Base-by-base conservation (phyloP, 495 filamentous ascomycete genomes). In the Hypoxylon intermedium region DNA sequence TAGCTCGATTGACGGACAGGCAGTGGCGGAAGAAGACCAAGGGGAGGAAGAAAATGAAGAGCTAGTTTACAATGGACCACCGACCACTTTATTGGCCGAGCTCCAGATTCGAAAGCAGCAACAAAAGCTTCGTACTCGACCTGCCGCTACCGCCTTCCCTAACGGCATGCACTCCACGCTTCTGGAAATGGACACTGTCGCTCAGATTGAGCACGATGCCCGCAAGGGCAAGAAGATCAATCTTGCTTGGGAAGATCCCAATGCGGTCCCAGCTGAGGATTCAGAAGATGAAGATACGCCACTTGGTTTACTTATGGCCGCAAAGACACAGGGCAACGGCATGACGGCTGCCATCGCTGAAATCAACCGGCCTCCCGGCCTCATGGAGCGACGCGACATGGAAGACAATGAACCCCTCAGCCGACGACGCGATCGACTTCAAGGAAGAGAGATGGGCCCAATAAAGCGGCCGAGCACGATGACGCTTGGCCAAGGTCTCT, bases 391-490 rank as follows among this genome's bases (percentile, higher is more conserved):
- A 65, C 84, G 89, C 6, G 85, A 96, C 48, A 74, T 93, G 59
- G 94, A 98, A 72, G 94, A 98, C 62, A 91, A 89, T 43, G 94
- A 98, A 65, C 92, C 94, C 5, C 75, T 98, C 36, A 92, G 90
- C 61, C 78, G 79, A 13, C 87, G 94, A 6, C 85, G 92, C 30
- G 89, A 89, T 23, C 79, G 94, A 59, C 79, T 98, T 12, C 82
- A 85, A 49, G 92, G 89, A 45, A 77, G 53, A 47, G 72, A 72
- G 23, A 52, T 63, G 9, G 59, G 67, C 12, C 49, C 73, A 30
- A 74, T 72, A 44, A 72, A 75, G 47, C 77, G 76, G 46, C 75
- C 68, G 68, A 79, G 71, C 60, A 74, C 58, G 51, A 68, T 80
- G 68, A 75, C 70, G 6, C 67, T 72, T 53, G 68, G 57, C 40